These are phyloP conservation scores for Exophiala oligosperma DNA, from an alignment of 2,329 filamentous ascomycete species.

Conservation along the genomic window DNA sequence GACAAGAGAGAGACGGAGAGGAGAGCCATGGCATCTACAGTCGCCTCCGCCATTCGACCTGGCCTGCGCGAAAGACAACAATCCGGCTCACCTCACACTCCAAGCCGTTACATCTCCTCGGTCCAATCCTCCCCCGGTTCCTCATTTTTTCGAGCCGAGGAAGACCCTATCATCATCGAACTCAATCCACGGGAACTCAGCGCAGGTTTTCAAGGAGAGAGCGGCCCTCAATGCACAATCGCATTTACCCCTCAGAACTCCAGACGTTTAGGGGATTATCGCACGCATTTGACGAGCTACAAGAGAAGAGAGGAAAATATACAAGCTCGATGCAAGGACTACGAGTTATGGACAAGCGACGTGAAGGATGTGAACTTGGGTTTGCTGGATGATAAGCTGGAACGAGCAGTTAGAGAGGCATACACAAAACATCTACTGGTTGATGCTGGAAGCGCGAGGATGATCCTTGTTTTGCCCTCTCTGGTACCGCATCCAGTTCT, in stretches of 20 bases:
- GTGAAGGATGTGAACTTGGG: slow-evolving; percentile 72
- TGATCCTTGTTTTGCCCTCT: slow-evolving; percentile 75
- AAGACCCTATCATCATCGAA: slow-evolving; percentile 82
- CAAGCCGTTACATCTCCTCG: slow-evolving; percentile 55
- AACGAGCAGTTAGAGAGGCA: slow-evolving; percentile 75
- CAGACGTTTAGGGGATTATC: slow-evolving; percentile 77
- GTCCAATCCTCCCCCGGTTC: slow-evolving; percentile 59
- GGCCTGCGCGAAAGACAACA: slow-evolving; percentile 24
- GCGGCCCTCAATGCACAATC: slow-evolving; percentile 68
- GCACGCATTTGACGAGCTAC: slow-evolving; percentile 64
- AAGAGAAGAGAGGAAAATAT: slow-evolving; percentile 44
- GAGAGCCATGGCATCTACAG: slow-evolving; percentile 19
- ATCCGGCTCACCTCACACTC: slow-evolving; percentile 55
- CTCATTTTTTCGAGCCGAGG: slow-evolving; percentile 64
- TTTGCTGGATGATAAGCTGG: slow-evolving; percentile 81
- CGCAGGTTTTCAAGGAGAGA: slow-evolving; percentile 84
- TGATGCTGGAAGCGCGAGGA: slow-evolving; percentile 66
- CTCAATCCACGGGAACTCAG: slow-evolving; percentile 76
- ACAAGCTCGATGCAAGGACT: slow-evolving; percentile 46
- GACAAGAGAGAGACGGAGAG: not conserved
- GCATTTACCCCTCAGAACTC: slow-evolving; percentile 74
- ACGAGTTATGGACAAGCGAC: slow-evolving; percentile 79
- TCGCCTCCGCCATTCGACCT: slow-evolving; percentile 27
- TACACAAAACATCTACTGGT: slow-evolving; percentile 71
- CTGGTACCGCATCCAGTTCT: slow-evolving; percentile 75